Percentiles rank a stretch among this genome's conserved stretches.
These are phyloP conservation scores for Acrodontium crateriforme DNA, from an alignment of 2,329 filamentous ascomycete genomes.

Conservation along the genomic window DNA sequence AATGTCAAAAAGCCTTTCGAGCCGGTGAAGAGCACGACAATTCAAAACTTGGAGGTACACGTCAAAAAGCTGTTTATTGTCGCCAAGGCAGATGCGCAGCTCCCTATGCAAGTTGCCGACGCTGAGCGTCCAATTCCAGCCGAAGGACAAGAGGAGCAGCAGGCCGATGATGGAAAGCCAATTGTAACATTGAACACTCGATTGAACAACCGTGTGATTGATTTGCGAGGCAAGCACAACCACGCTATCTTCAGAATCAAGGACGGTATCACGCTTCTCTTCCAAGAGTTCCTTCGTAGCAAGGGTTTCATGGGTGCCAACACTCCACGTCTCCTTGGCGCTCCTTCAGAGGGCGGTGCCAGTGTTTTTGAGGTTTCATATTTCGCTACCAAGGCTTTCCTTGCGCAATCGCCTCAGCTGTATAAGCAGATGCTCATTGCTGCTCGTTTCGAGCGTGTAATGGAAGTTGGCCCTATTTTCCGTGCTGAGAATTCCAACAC, in stretches of 20 bases:
- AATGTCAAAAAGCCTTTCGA: conserved; percentile 69
- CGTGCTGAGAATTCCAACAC: conserved; percentile 79
- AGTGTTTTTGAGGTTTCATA: conserved; percentile 87
- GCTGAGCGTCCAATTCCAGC: conserved; percentile 36
- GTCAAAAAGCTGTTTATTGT: conserved; percentile 73
- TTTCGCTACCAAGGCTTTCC: conserved; percentile 69
- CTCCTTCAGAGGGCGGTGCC: conserved; percentile 81
- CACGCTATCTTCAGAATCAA: conserved; percentile 70
- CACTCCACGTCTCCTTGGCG: conserved; percentile 76
- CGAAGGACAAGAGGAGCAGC: conserved; percentile 34
- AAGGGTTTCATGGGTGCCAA: conserved; percentile 72
- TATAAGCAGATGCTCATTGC: conserved; percentile 83
- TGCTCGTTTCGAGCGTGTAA: conserved; percentile 62
- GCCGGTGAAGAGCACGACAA: conserved; percentile 74
- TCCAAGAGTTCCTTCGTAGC: conserved; percentile 63
- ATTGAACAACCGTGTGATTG: conserved; percentile 82
- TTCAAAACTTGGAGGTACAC: conserved; percentile 74
- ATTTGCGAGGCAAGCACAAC: conserved; percentile 81
- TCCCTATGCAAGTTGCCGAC: conserved; percentile 46
- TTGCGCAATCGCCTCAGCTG: conserved; percentile 71
- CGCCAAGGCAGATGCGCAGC: conserved; percentile 45
- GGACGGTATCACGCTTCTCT: conserved; percentile 53
- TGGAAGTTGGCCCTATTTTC: conserved; percentile 69
- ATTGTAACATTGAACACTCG: conserved; percentile 71
- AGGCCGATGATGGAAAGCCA: conserved; percentile 43